Percentiles rank a stretch among this genome's conserved stretches.
phyloP scores from a whole-genome alignment of 345 rosid genomes.

The Populus tremula region DNA sequence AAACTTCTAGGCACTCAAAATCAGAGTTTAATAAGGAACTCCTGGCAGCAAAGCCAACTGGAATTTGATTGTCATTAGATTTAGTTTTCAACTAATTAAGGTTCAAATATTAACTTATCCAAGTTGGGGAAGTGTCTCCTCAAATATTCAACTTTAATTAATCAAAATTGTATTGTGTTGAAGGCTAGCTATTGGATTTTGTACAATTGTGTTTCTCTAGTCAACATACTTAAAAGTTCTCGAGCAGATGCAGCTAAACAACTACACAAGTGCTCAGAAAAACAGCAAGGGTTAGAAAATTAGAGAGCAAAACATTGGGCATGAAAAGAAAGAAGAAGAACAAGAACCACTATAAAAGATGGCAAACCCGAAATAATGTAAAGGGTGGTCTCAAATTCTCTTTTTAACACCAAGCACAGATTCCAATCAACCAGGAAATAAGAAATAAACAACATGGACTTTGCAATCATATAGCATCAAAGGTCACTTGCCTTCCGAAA shows the following conservation, averaged over 20 bases:
- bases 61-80: not conserved
- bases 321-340: not conserved
- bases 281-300: not conserved
- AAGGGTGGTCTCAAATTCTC: not conserved
- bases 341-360: not conserved
- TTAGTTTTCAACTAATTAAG: not conserved
- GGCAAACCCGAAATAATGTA: slow-evolving; percentile 3
- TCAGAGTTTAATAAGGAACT: not conserved
- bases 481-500: not conserved
- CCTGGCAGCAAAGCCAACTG: not conserved
- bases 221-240: not conserved
- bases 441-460: not conserved
- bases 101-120: not conserved
- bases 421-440: not conserved
- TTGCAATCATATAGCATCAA: no score
- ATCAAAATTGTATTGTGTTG: not conserved
- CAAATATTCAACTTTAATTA: not conserved
- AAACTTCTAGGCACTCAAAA: not conserved
- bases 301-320: not conserved
- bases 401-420: not conserved
- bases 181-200: not conserved
- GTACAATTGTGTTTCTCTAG: not conserved
- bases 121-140: not conserved
- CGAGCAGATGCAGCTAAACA: not conserved
- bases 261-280: not conserved